Base-by-base conservation (phyloP, 2,329 filamentous ascomycete genomes). In the Plectosphaerella cucumerina region DNA sequence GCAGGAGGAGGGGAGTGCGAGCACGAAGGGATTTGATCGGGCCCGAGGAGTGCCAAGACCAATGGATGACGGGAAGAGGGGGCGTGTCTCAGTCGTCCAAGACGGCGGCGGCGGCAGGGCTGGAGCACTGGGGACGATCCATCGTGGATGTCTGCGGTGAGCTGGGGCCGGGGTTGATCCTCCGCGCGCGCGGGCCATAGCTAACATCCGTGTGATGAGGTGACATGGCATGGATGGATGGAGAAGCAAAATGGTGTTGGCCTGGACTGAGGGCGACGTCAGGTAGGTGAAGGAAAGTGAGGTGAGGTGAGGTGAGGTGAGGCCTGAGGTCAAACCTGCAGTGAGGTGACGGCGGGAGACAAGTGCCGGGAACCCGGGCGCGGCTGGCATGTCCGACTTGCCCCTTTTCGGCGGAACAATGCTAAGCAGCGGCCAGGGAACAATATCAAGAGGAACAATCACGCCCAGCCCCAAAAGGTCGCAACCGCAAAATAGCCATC, bases 381-480 rank as follows among this genome's bases (percentile, higher is more conserved):
- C 17, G 8, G 26, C 26, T 31, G 26, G 26, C 26, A 31, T 31
- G 26, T 31, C 26, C 26, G 12, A 31, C 39, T 20, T 42, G 17
- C 4, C 39, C 39, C 39, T 17, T 42, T 42, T 42, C 39, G 39
- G 39, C 39, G 17, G 39, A 18, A 42, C 39, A 42, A 42, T 42
- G 17, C 39, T 42, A 42, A 42, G 39, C 39, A 5, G 17, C n/a
- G 6, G 9, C 17, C 39, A 3, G n/a, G 18, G n/a, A 42, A 42
- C 39, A 42, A 42, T 42, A 42, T 42, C 39, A 42, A 42, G 39
- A 42, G 8, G 39, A 42, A 42, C 39, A 42, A 42, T 42, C 39
- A 42, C 39, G 26, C 26, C 26, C 26, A 31, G 26, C 26, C 26
- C 26, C 23, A 26, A 31, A 31, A 31, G n/a, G 12, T 31, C 26